Conservation (phyloP, 306 rosid species). For the Ormosia emarginata region DNA sequence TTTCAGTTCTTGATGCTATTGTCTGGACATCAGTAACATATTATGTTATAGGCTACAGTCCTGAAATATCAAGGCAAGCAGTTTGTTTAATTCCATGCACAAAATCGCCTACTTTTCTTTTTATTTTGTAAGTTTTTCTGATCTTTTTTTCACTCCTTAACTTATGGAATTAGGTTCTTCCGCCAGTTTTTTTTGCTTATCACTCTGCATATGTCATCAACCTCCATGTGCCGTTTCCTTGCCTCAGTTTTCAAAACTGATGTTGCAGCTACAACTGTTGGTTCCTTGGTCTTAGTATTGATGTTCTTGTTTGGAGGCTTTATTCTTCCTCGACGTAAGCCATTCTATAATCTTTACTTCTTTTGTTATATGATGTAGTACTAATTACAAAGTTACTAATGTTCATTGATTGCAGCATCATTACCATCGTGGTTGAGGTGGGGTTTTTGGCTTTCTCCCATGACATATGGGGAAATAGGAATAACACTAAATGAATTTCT, state of each 20-base stretch:
- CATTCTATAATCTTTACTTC: neutral
- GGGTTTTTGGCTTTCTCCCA: conserved; percentile 66
- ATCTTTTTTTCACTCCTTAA: neutral
- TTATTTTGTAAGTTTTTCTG: conserved; percentile 20
- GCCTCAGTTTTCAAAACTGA: conserved; percentile 53
- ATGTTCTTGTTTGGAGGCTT: conserved; percentile 66
- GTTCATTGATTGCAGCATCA: conserved; percentile 47
- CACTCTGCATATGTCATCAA: conserved; percentile 49
- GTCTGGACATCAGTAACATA: conserved; percentile 61
- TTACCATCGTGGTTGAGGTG: conserved; percentile 56
- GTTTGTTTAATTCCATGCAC: neutral
- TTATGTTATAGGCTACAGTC: conserved; percentile 61
- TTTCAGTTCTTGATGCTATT: conserved; percentile 48
- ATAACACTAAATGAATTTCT: conserved; percentile 54
- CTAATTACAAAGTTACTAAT: conserved; percentile 7
- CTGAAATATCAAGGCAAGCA: conserved; percentile 51
- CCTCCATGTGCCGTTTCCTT: conserved; percentile 53
- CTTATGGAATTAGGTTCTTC: conserved; percentile 40
- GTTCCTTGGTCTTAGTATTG: conserved; percentile 35
- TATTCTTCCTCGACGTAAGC: conserved; percentile 55
- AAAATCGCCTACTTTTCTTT: neutral
- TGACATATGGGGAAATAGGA: conserved; percentile 61
- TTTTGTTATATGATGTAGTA: neutral
- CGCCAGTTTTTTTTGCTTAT: conserved; percentile 49
- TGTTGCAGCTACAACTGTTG: conserved; percentile 50